Base-by-base conservation (phyloP, 768 basidiomycete species). In the Pleurotus tuber-regium region DNA sequence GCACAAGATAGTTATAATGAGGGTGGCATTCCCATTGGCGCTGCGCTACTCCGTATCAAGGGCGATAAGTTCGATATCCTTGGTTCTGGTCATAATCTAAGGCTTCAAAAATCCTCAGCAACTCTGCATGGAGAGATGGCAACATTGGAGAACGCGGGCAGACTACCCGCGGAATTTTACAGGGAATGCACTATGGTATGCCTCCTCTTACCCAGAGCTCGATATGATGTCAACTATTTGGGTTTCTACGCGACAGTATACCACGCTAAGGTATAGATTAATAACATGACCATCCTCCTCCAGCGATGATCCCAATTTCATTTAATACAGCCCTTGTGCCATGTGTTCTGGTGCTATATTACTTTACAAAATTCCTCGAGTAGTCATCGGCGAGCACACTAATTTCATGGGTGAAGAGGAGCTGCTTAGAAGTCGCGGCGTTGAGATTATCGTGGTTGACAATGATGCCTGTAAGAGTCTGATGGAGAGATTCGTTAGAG, bases 331-430 rank as follows among this genome's bases (percentile, higher is more conserved):
- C 38, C 86, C 85, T 2, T 86, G 85, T 58, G 74, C 68, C 47
- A 84, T 86, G 85, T 86, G 85, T 58, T 73, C 77, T 1, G 84
- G 83, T 6, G 77, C 83, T 1, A 78, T 83, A 21, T 53, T 82
- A n/a, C 68, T 85, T 8, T 85, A 83, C 65, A 77, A 77, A 40
- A 84, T 87, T 33, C 79, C 80, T 4, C 74, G 84, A 4, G 77
- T 85, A 6, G 83, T 87, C 9, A 79, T 87, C 41, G 84, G 83
- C 14, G 84, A 86, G 61, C 83, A 84, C 55, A 40, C 54, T 14
- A 86, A 72, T 30, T 82, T 77, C 57, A 54, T 74, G 12, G 82
- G 80, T 7, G 75, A 71, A 1, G 84, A 86, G 56, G 72, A 77
- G 16, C 66, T 84, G 16, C 69, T 87, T 12, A 71, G 68, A 30